Base-by-base conservation (phyloP, 345 rosid genomes). In the Salix dunnii region DNA sequence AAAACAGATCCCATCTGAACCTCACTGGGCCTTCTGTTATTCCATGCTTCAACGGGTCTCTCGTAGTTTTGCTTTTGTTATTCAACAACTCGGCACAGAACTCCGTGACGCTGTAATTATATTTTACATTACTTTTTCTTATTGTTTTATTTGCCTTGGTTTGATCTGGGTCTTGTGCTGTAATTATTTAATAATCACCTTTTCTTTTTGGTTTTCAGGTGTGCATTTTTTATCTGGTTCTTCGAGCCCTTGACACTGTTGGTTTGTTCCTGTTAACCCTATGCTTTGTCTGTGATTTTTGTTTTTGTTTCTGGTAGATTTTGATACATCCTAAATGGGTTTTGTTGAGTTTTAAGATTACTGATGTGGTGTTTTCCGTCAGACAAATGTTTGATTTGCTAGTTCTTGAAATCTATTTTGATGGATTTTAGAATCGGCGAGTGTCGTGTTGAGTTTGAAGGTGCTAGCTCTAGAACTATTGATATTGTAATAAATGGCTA, bases 231-330 rank as follows among this genome's bases (percentile, higher is more conserved):
- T 93, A 93, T 83, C 81, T 95, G 90, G 98, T 95, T 84, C 97
- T 93, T 68, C 92, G 97, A 74, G 99, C 97, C 71, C 98, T 95
- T 49, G 99, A 95, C 73, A 95, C 99, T 27, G 97, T 93, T 74
- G 99, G 98, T 95, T 79, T 68, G 96, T 89, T 63, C 65, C 38
- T 63, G 38, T 35, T 48, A 66, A 63, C 46, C 61, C 21, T 3
- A 21, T 7, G 17, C 17, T 73, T 61, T 23, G 23, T 49, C 6
- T 67, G 65, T 74, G 33, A 49, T 30, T 51, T 76, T 31, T 53
- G 62, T 11, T 58, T 58, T 10, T 58, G 11, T 65, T 28, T 17
- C 68, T 17, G 13, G 12, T 6, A 25, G 25, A 20, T 7, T 72
- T 21, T 72, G 51, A n/a, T 35, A 16, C 35, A 61, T 62, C 31